phyloP scores from a whole-genome alignment of 192 early-diverging fungal genomes.

The Coemansia sp. region DNA sequence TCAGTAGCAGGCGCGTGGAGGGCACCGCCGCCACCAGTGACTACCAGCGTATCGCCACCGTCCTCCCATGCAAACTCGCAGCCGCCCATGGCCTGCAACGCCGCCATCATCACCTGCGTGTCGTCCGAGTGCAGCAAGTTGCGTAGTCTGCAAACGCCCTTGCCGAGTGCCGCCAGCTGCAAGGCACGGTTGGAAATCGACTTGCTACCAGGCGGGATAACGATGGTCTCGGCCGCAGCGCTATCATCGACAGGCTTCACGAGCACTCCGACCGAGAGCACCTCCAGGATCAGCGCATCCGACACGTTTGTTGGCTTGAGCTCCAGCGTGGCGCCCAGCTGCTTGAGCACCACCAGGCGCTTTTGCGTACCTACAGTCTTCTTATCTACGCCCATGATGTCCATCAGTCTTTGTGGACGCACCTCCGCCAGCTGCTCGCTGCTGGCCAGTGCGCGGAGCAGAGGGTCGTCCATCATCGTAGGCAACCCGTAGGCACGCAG shows the following conservation, averaged over 20 bases:
- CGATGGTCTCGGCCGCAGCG: slow-evolving; percentile 35
- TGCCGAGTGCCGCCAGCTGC: slow-evolving; percentile 83
- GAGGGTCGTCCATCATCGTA: slow-evolving; percentile 76
- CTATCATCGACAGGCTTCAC: slow-evolving; percentile 61
- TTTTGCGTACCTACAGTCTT: slow-evolving; percentile 93
- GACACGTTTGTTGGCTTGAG: slow-evolving; percentile 75
- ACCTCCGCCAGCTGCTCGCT: slow-evolving; percentile 60
- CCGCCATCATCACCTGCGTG: slow-evolving; percentile 94
- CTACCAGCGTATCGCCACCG: slow-evolving; percentile 83
- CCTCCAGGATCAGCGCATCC: slow-evolving; percentile 82
- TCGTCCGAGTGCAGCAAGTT: slow-evolving; percentile 96
- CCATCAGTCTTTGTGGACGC: slow-evolving; percentile 78
- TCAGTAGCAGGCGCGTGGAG: slow-evolving; percentile 72
- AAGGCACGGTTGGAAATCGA: slow-evolving; percentile 97
- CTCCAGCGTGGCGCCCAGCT: slow-evolving; percentile 85
- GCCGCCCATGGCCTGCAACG: slow-evolving; percentile 84
- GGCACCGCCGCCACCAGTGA: slow-evolving; percentile 74
- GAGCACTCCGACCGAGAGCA: slow-evolving; percentile 72
- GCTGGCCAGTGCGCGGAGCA: slow-evolving; percentile 62
- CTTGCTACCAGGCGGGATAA: slow-evolving; percentile 84
- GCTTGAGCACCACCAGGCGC: slow-evolving; percentile 80
- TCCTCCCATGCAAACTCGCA: slow-evolving; percentile 90
- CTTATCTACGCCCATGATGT: slow-evolving; percentile 93
- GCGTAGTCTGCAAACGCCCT: slow-evolving; percentile 74
- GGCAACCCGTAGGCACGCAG: slow-evolving; percentile 87